A percentile compares a stretch with the other conserved stretches of the same genome.
Evolutionary conservation across 2,329 filamentous ascomycete genomes (phyloP).

Genomic region (Paecilomyces formosus): DNA sequence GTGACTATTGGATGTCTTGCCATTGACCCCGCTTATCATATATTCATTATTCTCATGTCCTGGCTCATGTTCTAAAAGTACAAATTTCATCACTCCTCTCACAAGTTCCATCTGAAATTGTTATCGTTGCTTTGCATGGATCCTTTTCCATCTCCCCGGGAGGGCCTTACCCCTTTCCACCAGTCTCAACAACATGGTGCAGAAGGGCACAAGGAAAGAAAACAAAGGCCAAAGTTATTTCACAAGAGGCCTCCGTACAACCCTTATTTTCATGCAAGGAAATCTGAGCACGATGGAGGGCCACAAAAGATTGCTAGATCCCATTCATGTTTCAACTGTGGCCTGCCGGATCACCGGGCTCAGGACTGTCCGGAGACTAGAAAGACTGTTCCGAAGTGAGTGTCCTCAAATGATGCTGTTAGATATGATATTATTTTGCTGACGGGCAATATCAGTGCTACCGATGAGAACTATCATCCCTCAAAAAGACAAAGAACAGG

Average conservation of each 20-base stretch:
- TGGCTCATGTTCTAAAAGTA: not conserved
- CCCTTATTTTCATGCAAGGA: constrained; percentile 1
- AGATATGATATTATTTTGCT: not conserved
- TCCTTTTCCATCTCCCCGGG: constrained; percentile 2
- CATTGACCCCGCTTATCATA: not conserved
- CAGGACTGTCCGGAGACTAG: constrained; percentile 27
- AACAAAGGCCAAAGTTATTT: constrained; percentile 5
- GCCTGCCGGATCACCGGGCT: constrained; percentile 22
- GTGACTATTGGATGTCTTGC: not conserved
- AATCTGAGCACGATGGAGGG: constrained; percentile 2
- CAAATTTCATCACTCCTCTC: not conserved
- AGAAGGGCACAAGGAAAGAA: constrained; percentile 7
- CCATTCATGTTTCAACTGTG: constrained; percentile 28
- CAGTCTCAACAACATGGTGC: constrained; percentile 5
- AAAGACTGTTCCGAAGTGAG: constrained; percentile 23
- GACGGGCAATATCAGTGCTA: constrained; percentile 6
- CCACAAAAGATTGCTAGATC: constrained; percentile 5
- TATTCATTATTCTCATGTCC: not conserved
- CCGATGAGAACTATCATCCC: constrained; percentile 11
- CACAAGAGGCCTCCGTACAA: constrained; percentile 11
- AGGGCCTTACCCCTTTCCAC: constrained; percentile 1
- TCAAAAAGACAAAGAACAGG: constrained; percentile 21
- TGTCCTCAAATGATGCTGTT: constrained; percentile 1
- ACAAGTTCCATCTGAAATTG: not conserved
- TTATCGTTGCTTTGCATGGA: constrained; percentile 4